Conservation (phyloP, 2,329 filamentous ascomycete genomes). For the Hypoxylon sp. region DNA sequence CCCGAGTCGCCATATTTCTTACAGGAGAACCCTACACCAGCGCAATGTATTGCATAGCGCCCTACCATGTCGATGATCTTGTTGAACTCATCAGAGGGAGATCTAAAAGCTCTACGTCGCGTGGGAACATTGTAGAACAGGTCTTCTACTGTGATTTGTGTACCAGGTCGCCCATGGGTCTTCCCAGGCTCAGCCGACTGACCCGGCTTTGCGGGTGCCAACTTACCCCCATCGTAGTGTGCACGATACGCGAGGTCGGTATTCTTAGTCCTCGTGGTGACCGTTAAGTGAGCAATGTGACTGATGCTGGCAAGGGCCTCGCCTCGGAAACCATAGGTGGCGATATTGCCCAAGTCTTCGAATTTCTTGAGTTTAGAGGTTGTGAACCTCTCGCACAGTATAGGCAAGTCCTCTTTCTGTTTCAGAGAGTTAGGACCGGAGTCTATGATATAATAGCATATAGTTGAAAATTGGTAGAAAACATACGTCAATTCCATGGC, state of each 20-base stretch:
- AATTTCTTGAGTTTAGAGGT: constrained; percentile 96
- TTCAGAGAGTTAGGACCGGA: constrained; percentile 39
- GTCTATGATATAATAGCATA: neutral
- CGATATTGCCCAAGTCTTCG: constrained; percentile 89
- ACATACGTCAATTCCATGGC: constrained; percentile 89
- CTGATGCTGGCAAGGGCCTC: constrained; percentile 98
- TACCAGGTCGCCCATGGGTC: constrained; percentile 87
- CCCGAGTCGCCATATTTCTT: constrained; percentile 94
- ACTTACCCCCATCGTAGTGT: constrained; percentile 84
- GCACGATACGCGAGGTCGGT: constrained; percentile 92
- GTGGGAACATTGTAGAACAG: constrained; percentile 97
- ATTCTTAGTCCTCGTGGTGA: constrained; percentile 92
- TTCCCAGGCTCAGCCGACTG: constrained; percentile 88
- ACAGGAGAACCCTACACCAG: constrained; percentile 92
- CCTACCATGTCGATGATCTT: constrained; percentile 97
- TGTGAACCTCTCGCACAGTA: constrained; percentile 95
- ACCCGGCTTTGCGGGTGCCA: constrained; percentile 86
- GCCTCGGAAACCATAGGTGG: constrained; percentile 97
- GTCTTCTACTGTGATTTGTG: constrained; percentile 96
- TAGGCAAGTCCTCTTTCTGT: constrained; percentile 89
- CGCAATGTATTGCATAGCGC: constrained; percentile 91
- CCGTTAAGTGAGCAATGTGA: constrained; percentile 94
- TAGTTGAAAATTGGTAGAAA: constrained; percentile 45
- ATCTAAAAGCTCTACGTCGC: constrained; percentile 88
- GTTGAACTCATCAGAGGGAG: constrained; percentile 92